phyloP scores from a whole-genome alignment of 2,329 filamentous ascomycete genomes.

The Aspergillus carbonarius region DNA sequence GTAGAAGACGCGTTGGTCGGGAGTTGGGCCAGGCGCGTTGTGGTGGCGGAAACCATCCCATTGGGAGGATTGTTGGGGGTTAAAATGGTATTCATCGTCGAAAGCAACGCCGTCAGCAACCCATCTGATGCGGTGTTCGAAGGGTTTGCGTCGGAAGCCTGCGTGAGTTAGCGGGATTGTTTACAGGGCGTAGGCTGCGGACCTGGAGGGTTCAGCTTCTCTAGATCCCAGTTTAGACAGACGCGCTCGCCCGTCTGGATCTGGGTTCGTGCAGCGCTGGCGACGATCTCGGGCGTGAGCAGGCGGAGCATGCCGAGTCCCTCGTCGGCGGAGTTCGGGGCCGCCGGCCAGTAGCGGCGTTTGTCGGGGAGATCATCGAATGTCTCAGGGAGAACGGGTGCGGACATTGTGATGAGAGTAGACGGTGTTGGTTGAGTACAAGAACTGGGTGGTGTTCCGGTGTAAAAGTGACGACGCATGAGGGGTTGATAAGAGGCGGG shows the following conservation, averaged over 20 bases:
- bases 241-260: slow-evolving; percentile 56
- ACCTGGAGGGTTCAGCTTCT: slow-evolving; percentile 52
- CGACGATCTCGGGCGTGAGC: slow-evolving; percentile 55
- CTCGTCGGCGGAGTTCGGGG: slow-evolving; percentile 50
- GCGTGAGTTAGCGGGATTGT: slow-evolving; percentile 16
- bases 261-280: slow-evolving; percentile 50
- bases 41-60: slow-evolving; percentile 57
- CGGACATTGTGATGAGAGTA: too few relatives aligned
- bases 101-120: slow-evolving; percentile 45
- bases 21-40: slow-evolving; percentile 42
- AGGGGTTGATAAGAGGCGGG: too few relatives aligned
- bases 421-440: too few relatives aligned
- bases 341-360: slow-evolving; percentile 50
- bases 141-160: slow-evolving; percentile 54
- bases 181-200: background rate
- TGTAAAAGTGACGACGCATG: too few relatives aligned
- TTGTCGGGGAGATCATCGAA: slow-evolving; percentile 50
- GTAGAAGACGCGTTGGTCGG: slow-evolving; percentile 36
- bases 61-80: slow-evolving; percentile 55
- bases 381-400: slow-evolving; percentile 26
- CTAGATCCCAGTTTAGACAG: slow-evolving; percentile 57
- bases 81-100: slow-evolving; percentile 55
- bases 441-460: too few relatives aligned
- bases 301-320: slow-evolving; percentile 55
- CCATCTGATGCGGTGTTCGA: slow-evolving; percentile 54